Evolutionary conservation across 331 rosid genomes (phyloP).

Genomic region (Erythrophleum ivorense): DNA sequence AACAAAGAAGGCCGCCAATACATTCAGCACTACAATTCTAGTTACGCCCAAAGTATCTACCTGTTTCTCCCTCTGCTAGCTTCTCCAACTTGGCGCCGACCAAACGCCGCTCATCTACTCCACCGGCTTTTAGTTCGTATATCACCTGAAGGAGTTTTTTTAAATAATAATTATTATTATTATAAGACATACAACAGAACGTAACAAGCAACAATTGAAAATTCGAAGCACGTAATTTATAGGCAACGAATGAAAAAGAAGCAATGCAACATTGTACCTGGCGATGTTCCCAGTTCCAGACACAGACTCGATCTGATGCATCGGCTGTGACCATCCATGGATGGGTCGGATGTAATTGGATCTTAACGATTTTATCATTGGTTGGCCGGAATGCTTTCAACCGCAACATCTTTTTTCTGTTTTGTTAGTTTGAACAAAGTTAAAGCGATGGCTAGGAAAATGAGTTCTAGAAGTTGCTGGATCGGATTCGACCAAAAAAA

Average conservation of each 20-base stretch:
- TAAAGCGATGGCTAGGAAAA: not conserved
- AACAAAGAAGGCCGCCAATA: conserved; percentile 32
- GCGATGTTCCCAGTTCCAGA: conserved; percentile 30
- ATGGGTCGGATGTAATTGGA: conserved; percentile 22
- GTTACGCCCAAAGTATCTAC: conserved; percentile 38
- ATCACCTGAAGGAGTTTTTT: conserved; percentile 58
- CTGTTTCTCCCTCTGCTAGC: conserved; percentile 97
- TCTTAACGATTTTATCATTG: conserved; percentile 17
- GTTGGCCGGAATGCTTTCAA: conserved; percentile 17
- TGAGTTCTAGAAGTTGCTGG: not conserved
- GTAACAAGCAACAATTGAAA: not conserved
- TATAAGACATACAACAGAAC: not conserved
- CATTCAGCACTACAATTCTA: not conserved
- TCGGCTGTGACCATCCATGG: conserved; percentile 29
- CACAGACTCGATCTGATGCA: conserved; percentile 27
- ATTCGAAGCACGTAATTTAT: not conserved
- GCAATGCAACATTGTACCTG: conserved; percentile 23
- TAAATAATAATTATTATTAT: not conserved
- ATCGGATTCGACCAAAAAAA: not conserved
- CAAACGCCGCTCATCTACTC: conserved; percentile 92
- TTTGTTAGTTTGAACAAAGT: not conserved
- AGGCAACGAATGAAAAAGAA: not conserved
- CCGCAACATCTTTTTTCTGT: not conserved
- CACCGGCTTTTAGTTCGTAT: conserved; percentile 97
- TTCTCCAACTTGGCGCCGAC: conserved; percentile 98